These are phyloP conservation scores for Rhodotorula sp. DNA, from an alignment of 1,284 basidiomycete genomes.

Conservation along the genomic window DNA sequence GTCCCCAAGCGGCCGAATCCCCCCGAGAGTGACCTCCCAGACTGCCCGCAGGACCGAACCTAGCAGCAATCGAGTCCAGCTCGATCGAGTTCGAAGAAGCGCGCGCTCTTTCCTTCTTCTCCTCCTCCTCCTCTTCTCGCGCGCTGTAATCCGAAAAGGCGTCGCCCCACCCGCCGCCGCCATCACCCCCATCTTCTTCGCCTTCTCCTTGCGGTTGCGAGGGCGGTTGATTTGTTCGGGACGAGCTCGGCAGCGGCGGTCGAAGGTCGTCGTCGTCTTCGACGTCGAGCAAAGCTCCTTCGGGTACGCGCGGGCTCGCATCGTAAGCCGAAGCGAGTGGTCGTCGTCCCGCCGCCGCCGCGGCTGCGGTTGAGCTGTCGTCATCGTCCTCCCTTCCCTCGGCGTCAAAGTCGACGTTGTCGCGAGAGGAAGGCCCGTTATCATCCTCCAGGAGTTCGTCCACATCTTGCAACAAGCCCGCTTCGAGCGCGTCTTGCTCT, in stretches of 20 bases:
- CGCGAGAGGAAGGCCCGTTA: conserved; percentile 16
- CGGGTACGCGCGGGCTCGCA: conserved; percentile 49
- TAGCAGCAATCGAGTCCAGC: background rate
- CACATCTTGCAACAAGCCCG: conserved; percentile 22
- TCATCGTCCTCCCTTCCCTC: conserved; percentile 57
- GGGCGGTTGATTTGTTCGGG: background rate
- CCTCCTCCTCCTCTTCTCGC: background rate
- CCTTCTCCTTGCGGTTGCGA: background rate
- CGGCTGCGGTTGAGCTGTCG: conserved; percentile 45
- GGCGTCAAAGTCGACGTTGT: too few relatives aligned
- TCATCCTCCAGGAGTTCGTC: conserved; percentile 10
- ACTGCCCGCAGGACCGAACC: background rate
- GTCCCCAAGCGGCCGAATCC: conserved; percentile 53
- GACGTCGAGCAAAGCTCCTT: background rate
- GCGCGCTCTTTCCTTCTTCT: too few relatives aligned
- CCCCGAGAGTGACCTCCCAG: background rate
- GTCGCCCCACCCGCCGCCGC: background rate
- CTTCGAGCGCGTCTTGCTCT: conserved; percentile 13
- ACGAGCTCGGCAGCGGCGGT: background rate
- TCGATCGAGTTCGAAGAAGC: background rate
- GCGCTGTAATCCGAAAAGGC: conserved; percentile 1
- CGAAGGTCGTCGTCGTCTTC: background rate
- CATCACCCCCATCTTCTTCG: background rate
- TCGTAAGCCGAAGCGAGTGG: background rate
- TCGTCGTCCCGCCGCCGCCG: background rate